Base-by-base conservation (phyloP, 129 eudicot species). In the Chrysanthemum makinoi region DNA sequence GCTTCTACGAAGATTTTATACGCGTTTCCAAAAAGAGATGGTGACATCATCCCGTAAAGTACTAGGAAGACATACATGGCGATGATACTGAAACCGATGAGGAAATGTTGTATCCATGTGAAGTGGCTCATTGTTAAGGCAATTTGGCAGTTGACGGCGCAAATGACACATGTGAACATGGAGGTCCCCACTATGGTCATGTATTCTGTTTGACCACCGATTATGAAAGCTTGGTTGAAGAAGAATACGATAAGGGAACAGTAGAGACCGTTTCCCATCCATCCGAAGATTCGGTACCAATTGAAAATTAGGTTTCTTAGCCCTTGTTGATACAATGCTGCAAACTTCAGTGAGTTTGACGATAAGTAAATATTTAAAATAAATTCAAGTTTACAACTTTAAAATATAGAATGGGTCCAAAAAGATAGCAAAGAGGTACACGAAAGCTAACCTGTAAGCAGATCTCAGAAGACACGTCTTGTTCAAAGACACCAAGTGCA, bases 401-500 rank as follows among this genome's bases (percentile, higher is more conserved):
- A 14, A 2, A 10, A 66, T 18, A 28, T 28, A 28, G 35, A 66
- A 66, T 20, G 43, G 17, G 24, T 9, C 22, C 3, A 9, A 0
- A 18, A 7, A 10, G 18, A 11, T 0, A 20, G 24, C 24, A 22
- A 22, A 22, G 24, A 22, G 24, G 24, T 22, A 22, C 24, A 22
- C 24, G 24, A 57, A 30, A 47, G 68, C 88, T 85, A 53, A 91
- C 99, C 96, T 95, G 91, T 77, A 95, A 83, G 91, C 97, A 95
- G 68, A 95, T 84, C 69, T 95, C 94, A 33, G 96, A 90, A 62
- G 95, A 84, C 22, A 95, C 99, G 75, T 90, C 99, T 80, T 95
- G 99, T 68, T 95, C 99, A 17, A 95, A 95, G n/a, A 95, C 99
- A 57, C 99, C 99, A 50, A 95, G 97, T 9, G 99, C 81, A 47